phyloP scores from a whole-genome alignment of 257 asterid species.

The Fraxinus excelsior region DNA sequence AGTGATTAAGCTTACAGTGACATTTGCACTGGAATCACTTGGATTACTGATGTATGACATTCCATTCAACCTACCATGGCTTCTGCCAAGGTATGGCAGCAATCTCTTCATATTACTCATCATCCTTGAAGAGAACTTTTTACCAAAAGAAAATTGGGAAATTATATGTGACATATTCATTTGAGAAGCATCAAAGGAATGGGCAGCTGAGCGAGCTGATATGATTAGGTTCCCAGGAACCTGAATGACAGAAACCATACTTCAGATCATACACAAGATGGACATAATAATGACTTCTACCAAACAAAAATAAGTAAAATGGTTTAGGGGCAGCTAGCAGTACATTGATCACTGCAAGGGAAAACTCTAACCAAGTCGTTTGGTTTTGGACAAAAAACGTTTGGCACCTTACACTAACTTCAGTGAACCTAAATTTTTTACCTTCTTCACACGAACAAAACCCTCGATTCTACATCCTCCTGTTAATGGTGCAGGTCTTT shows the following conservation, averaged over 20 bases:
- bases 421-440: conserved; percentile 18
- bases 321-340: not conserved
- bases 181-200: conserved; percentile 91
- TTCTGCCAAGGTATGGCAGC: conserved; percentile 75
- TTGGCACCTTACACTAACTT: not conserved
- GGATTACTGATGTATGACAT: conserved; percentile 77
- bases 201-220: conserved; percentile 88
- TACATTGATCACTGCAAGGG: not conserved
- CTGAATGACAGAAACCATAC: conserved; percentile 43
- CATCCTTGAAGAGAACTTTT: conserved; percentile 62
- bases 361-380: not conserved
- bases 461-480: conserved; percentile 99
- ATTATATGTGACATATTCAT: conserved; percentile 96
- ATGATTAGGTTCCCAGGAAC: conserved; percentile 91
- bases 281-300: not conserved
- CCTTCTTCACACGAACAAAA: conserved; percentile 95
- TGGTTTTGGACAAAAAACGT: not conserved
- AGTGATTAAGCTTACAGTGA: conserved; percentile 66
- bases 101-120: conserved; percentile 70
- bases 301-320: too few species aligned
- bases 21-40: conserved; percentile 73
- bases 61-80: conserved; percentile 77
- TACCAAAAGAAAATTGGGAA: conserved; percentile 82
- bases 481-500: conserved; percentile 86
- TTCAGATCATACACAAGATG: conserved; percentile 7